These are phyloP conservation scores for Oryza punctata DNA, from an alignment of 176 grass and related monocot species.

Conservation along the genomic window DNA sequence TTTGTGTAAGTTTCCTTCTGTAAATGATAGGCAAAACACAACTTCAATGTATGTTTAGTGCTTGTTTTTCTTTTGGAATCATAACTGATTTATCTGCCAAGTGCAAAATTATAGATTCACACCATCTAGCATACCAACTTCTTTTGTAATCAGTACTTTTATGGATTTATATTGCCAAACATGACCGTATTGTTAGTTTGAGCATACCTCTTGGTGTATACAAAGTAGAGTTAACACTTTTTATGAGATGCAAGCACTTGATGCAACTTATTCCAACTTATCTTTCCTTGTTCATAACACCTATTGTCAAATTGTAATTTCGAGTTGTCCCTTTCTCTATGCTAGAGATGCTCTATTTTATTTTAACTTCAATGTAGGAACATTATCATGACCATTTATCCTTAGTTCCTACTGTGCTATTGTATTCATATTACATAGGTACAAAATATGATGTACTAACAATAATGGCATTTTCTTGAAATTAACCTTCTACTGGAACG, in stretches of 20 bases:
- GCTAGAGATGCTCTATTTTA: not conserved
- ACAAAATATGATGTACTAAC: slow-evolving; percentile 7
- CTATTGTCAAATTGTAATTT: not conserved
- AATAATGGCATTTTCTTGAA: slow-evolving; percentile 1
- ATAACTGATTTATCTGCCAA: slow-evolving; percentile 16
- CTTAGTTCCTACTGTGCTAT: not conserved
- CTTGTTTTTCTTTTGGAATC: not conserved
- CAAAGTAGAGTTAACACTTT: slow-evolving; percentile 17
- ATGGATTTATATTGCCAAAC: not conserved
- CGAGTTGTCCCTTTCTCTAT: not conserved
- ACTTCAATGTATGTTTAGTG: slow-evolving; percentile 7
- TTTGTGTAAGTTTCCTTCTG: not conserved
- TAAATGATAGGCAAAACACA: not conserved
- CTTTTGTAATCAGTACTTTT: slow-evolving; percentile 17
- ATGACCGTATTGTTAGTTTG: slow-evolving; percentile 8
- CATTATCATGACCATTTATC: not conserved
- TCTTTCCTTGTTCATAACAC: slow-evolving; percentile 1
- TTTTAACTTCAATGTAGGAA: slow-evolving; percentile 17
- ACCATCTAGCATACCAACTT: slow-evolving; percentile 15
- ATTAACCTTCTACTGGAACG: slow-evolving; percentile 18
- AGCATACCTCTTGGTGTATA: slow-evolving; percentile 13
- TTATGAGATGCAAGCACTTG: slow-evolving; percentile 27
- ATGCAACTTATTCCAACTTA: slow-evolving; percentile 1
- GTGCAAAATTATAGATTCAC: not conserved
- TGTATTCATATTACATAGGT: slow-evolving; percentile 13